These are phyloP conservation scores for Leccinum sublutescens DNA, from an alignment of 768 basidiomycete genomes.

Conservation along the genomic window DNA sequence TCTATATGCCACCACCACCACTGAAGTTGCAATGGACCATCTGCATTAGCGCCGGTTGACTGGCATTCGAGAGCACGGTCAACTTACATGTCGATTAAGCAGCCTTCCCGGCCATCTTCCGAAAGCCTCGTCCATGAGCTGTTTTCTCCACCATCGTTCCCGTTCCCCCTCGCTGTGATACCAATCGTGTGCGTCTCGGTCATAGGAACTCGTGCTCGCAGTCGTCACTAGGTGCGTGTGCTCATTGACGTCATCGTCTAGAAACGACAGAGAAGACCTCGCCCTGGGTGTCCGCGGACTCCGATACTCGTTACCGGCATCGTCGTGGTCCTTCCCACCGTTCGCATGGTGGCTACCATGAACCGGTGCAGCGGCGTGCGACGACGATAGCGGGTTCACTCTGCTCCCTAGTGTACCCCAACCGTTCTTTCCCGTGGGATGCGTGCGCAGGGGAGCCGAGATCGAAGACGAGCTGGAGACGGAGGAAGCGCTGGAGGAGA, in stretches of 20 bases:
- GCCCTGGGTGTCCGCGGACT: conserved; percentile 1
- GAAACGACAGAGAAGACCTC: conserved; percentile 7
- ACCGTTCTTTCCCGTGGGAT: conserved; percentile 41
- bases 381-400: conserved; percentile 35
- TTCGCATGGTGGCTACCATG: neutral
- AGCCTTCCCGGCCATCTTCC: conserved; percentile 68
- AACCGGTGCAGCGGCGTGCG: conserved; percentile 4
- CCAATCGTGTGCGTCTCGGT: conserved; percentile 20
- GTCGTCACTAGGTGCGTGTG: conserved; percentile 38
- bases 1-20: conserved; percentile 87
- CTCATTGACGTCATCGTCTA: conserved; percentile 32
- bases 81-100: conserved; percentile 66
- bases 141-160: conserved; percentile 42
- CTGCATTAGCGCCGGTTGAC: neutral
- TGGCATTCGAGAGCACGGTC: neutral
- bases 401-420: conserved; percentile 66
- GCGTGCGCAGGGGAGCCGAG: conserved; percentile 72
- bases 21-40: conserved; percentile 35
- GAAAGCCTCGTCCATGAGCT: conserved; percentile 50
- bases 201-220: conserved; percentile 20
- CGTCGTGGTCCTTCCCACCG: neutral
- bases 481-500: conserved; percentile 36
- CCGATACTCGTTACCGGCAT: neutral
- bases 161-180: conserved; percentile 26
- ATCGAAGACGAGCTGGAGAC: conserved; percentile 73